Base-by-base conservation (phyloP, 2,329 filamentous ascomycete genomes). In the Aureobasidium sp. region DNA sequence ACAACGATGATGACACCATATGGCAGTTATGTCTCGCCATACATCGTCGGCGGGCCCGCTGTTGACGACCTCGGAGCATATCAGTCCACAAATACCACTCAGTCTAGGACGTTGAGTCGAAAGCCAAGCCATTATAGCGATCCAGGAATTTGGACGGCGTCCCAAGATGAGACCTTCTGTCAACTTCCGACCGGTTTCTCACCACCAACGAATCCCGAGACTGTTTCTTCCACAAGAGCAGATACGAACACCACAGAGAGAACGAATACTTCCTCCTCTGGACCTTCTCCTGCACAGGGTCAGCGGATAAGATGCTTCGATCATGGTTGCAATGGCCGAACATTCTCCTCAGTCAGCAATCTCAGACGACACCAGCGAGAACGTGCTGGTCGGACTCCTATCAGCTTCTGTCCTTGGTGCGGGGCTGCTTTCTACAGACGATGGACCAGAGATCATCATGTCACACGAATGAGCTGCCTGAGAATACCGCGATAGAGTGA, bases 361-460 rank as follows among this genome's bases (percentile, higher is more conserved):
- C 29, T n/a, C 19, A 32, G 41, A 34, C 41, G 41, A 22, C 41
- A 45, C 41, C 41, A 45, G 21, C 41, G 41, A n/a, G 41, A 45
- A 45, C 41, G 41, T 24, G 29, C 27, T 4, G 41, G 41, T 34
- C 41, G 14, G 19, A 34, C n/a, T 34, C 17, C 41, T 3, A 19
- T 45, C n/a, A 32, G 41, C 29, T 45, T 45, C 19, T 45, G 41
- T 8, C 41, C 41, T 5, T 19, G 27, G 12, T 45, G 41, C 16
- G 41, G 41, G n/a, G 41, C 41, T 16, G 6, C 19, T 24, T 45
- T 45, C 6, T 45, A 45, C 41, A 32, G 41, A 24, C 41, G 41
- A 10, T 45, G 41, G 41, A 45, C 41, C 19, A 45, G 41, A 12
- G 41, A 45, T 19, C 41, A 45, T 34, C 41, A 45, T 34, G 41